Evolutionary conservation across 768 basidiomycete species (phyloP).

Genomic region (Leucogyrophana mollusca): DNA sequence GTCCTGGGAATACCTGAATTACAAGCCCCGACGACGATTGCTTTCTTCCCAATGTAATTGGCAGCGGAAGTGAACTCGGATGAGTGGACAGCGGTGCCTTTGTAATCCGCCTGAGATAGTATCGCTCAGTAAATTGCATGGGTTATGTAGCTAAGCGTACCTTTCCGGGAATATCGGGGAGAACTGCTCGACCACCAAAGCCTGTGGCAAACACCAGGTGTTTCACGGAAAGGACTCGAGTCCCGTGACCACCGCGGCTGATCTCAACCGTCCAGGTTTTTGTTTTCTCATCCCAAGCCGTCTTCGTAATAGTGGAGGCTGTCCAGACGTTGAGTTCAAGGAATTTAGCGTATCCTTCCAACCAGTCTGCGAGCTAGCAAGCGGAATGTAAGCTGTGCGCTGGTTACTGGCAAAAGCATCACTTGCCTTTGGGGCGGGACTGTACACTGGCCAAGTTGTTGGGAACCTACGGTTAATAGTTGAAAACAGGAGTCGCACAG

Average conservation of each 20-base stretch:
- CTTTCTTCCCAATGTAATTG: constrained; percentile 60
- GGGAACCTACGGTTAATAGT: constrained; percentile 42
- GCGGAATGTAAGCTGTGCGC: not conserved
- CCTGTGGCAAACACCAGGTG: constrained; percentile 62
- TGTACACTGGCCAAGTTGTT: constrained; percentile 51
- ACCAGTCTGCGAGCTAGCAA: constrained; percentile 59
- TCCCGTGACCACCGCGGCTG: constrained; percentile 28
- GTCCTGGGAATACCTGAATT: constrained; percentile 53
- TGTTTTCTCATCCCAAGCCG: constrained; percentile 35
- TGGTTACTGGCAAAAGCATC: not conserved
- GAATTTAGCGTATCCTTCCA: constrained; percentile 58
- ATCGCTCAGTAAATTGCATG: not conserved
- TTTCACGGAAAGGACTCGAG: constrained; percentile 37
- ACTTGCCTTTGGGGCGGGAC: constrained; percentile 49
- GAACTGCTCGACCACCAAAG: constrained; percentile 40
- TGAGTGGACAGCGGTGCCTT: constrained; percentile 55
- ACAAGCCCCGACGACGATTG: constrained; percentile 66
- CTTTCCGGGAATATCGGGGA: constrained; percentile 45
- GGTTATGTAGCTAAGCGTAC: constrained; percentile 24
- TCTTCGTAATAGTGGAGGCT: constrained; percentile 40
- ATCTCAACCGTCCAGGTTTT: constrained; percentile 47
- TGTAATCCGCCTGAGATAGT: constrained; percentile 42
- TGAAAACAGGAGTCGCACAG: not conserved
- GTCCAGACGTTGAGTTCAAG: constrained; percentile 69
- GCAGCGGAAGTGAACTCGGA: constrained; percentile 44